Evolutionary conservation across 495 filamentous ascomycete genomes (phyloP), one percentile per base, ranked within the genome.

Genomic region (Cenococcum geophilum): DNA sequence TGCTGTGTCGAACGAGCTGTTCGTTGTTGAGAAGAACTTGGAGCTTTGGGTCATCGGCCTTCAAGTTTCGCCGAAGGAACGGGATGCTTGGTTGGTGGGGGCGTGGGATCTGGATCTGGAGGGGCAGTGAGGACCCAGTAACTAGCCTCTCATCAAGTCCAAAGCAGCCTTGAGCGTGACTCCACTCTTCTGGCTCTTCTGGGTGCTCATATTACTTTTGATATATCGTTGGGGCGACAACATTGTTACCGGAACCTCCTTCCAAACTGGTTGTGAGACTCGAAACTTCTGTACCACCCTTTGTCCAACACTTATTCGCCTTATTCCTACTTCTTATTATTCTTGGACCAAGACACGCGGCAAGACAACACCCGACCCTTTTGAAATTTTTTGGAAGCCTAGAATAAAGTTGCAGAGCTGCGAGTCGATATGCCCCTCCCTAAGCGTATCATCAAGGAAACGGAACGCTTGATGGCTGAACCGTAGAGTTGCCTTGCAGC

Each of bases 401-500:
- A 16, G 40, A 45, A 14, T 10, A 14, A 45, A 45, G 14, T 14
- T 18, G 18, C 12, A 45, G 12, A 45, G 18, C 40, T 10, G 18
- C 14, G 40, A 16, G 40, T 45, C 40, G 18, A 45, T 22, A 71
- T 69, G 83, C 85, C 89, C 36, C 81, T 97, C 58, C 92, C 93
- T 2, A 99, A 99, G 79, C 80, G 93, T 65, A 99, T 99, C 63
- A 81, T 97, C 62, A 99, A 99, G 76, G 93, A 99, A 81, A 99
- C 93, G 4, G 92, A 99, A 77, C 87, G 93, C 65, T 83, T 99
- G 55, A 89, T 96, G 83, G 88, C 89, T 56, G 93, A 99, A 72
- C 92, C 93, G 92, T 95, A 83, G 74, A 91, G 72, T 20, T 22
- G 45, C 12, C 47, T 27, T 48, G 23, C 2, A 5, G 32, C 45